Conservation (phyloP, 75 land plant species). For the Sequoia sempervirens region DNA sequence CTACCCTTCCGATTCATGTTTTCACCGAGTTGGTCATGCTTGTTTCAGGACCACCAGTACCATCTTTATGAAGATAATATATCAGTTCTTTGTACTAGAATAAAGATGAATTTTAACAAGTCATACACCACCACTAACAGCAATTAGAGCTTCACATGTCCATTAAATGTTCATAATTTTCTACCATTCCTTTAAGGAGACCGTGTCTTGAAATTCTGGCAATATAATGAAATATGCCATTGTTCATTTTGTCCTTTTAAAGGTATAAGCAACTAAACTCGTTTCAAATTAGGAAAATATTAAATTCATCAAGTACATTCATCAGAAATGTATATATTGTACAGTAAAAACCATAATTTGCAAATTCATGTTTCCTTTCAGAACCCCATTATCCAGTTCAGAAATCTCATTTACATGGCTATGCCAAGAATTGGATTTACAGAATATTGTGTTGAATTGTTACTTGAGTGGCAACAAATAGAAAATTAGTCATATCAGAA, state of each 20-base stretch:
- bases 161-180: background rate
- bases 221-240: background rate
- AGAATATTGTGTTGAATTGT: background rate
- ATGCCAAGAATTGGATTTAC: background rate
- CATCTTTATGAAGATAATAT: too few relatives aligned
- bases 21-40: background rate
- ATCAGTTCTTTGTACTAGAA: too few relatives aligned
- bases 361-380: constrained; percentile 2
- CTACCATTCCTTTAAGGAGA: background rate
- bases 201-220: background rate
- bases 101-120: too few relatives aligned
- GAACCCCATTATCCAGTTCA: background rate
- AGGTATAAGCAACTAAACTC: background rate
- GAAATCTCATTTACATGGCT: background rate
- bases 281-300: background rate
- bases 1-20: background rate
- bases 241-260: background rate
- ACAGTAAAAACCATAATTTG: background rate
- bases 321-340: background rate
- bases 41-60: background rate
- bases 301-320: background rate
- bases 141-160: background rate
- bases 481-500: background rate
- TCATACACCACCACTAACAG: background rate
- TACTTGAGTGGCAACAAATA: background rate